Evolutionary conservation across 352 stramenopile genomes (phyloP), one percentile per base, ranked within the genome.

Genomic region (Phytophthora tubulina): DNA sequence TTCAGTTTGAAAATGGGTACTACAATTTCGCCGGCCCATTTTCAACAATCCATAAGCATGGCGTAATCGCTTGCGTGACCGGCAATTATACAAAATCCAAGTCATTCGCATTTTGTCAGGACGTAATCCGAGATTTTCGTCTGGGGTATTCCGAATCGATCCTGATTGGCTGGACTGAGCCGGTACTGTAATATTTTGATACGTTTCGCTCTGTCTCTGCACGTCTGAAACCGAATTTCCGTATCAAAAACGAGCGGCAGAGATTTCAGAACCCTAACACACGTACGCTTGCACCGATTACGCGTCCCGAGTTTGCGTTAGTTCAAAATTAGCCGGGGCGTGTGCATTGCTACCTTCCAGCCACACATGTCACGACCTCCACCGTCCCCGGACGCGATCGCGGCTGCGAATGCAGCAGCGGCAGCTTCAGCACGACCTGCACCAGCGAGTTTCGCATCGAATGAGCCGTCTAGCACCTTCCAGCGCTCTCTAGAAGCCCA

Each of bases 391-490:
- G 59, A 71, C 46, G 65, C 59, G 11, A 78, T 78, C n/a, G 58
- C 70, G 4, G 70, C 65, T 2, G 70, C 70, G 6, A 78, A 78
- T 61, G 70, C 70, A 52, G 50, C 50, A 3, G 70, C 70, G 6
- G 70, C 70, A 39, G 36, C 63, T 3, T 69, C 56, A 0, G 70
- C 45, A 13, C 56, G 49, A 30, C 64, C 70, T 67, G 30, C 64
- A 38, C 44, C 44, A 11, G 1, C 31, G 2, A 52, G 6, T 70
- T 33, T 17, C n/a, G 57, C 41, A 7, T 63, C 64, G 11, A 67
- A 64, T 39, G 59, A 32, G 41, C 27, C 53, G 6, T 11, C 54
- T 8, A 38, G 1, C 46, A 11, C 27, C 17, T 50, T 50, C 56
- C 45, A 32, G 14, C 45, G 32, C 6, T 30, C 64, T 32, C 58